Conservation (phyloP, 75 land plant genomes). For the Chamaecyparis obtusa region DNA sequence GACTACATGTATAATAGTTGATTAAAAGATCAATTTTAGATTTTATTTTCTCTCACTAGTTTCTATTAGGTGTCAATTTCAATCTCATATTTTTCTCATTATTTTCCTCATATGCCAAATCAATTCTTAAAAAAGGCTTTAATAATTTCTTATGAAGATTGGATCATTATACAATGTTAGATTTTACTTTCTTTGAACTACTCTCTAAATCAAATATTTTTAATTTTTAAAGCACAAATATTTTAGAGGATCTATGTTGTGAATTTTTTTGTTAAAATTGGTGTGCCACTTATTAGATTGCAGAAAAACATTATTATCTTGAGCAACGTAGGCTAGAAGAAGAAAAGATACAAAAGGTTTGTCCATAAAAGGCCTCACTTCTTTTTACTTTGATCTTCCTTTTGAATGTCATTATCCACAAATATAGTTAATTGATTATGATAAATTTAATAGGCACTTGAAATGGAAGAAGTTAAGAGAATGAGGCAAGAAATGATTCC, state of each 20-base stretch:
- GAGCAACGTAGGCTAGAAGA: constrained; percentile 54
- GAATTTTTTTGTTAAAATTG: not conserved
- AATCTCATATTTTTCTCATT: not conserved
- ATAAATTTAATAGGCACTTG: constrained; percentile 44
- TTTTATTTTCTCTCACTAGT: not conserved
- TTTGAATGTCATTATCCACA: not conserved
- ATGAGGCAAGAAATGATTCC: constrained; percentile 89
- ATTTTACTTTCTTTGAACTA: too few species aligned
- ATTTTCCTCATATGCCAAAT: not conserved
- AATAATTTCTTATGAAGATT: too few species aligned
- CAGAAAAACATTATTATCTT: constrained; percentile 40
- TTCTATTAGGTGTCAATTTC: not conserved
- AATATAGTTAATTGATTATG: too few species aligned
- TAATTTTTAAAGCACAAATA: too few species aligned
- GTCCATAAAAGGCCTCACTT: not conserved
- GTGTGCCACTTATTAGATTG: constrained; percentile 34
- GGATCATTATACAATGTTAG: too few species aligned
- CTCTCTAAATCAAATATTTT: not conserved
- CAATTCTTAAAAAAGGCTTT: too few species aligned
- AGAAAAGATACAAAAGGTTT: constrained; percentile 64
- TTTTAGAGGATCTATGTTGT: too few species aligned
- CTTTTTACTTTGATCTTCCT: not conserved
- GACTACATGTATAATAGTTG: too few species aligned
- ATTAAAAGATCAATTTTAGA: too few species aligned
- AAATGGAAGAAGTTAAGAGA: constrained; percentile 73